Evolutionary conservation across 331 rosid genomes (phyloP).

Genomic region (Pyracantha coccinea): DNA sequence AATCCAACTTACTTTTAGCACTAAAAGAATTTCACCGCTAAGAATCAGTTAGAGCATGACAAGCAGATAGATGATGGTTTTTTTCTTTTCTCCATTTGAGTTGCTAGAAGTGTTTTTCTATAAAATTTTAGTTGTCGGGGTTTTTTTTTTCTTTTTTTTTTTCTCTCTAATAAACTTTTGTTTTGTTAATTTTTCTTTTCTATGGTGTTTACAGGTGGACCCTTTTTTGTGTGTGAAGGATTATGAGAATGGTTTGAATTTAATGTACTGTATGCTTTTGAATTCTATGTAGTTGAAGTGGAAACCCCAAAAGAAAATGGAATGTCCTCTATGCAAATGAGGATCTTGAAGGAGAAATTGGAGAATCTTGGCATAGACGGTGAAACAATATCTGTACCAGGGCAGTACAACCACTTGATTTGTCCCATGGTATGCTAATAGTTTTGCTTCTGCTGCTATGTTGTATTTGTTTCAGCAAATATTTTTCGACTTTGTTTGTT

Average conservation of each 20-base stretch:
- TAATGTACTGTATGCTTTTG: not conserved
- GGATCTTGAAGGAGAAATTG: conserved; percentile 40
- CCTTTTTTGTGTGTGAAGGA: not conserved
- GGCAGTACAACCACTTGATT: conserved; percentile 48
- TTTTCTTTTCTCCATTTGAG: not conserved
- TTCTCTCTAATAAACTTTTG: no score
- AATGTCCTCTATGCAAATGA: conserved; percentile 1
- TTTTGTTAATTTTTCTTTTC: no score
- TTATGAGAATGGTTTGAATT: not conserved
- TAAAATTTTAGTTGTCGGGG: not conserved
- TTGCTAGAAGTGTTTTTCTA: not conserved
- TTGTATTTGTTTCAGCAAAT: not conserved
- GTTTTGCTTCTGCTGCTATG: not conserved
- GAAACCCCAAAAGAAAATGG: conserved; percentile 22
- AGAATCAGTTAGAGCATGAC: not conserved
- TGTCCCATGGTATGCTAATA: conserved; percentile 59
- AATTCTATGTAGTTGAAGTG: conserved; percentile 24
- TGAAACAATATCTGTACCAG: conserved; percentile 28
- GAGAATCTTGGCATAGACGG: conserved; percentile 49
- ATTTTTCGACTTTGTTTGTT: not conserved
- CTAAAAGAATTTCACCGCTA: not conserved
- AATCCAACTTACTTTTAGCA: not conserved
- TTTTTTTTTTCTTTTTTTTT: no score
- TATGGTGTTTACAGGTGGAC: not conserved
- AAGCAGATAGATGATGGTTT: fast-evolving